Conservation (phyloP, 2,329 filamentous ascomycete genomes). For the Malbranchea cinnamomea region DNA sequence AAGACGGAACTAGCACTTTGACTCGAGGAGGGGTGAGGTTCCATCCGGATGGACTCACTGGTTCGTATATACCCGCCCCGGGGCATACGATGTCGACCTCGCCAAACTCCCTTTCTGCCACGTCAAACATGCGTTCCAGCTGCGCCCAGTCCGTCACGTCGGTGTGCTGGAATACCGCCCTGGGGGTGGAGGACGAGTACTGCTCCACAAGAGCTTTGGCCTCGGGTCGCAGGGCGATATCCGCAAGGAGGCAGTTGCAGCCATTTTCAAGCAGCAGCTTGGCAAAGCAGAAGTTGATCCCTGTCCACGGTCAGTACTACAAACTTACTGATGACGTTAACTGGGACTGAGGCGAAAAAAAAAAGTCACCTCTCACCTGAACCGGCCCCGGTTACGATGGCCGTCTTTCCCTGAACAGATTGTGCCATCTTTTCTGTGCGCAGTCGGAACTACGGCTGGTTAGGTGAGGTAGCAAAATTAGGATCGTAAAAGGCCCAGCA, state of each 20-base stretch:
- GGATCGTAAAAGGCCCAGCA: no score
- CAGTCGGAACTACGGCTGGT: no score
- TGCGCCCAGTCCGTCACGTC: conserved; percentile 36
- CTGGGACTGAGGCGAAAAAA: no score
- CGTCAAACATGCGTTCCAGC: conserved; percentile 34
- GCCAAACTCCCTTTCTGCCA: conserved; percentile 34
- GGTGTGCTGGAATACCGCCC: conserved; percentile 31
- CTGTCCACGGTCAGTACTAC: conserved; percentile 13
- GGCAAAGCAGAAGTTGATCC: conserved; percentile 33
- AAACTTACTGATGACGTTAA: neutral
- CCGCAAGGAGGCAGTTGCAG: conserved; percentile 33
- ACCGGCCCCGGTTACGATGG: conserved; percentile 40
- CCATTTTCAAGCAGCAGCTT: conserved; percentile 28
- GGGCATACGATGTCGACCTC: conserved; percentile 33
- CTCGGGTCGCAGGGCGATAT: conserved; percentile 30
- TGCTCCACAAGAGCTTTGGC: conserved; percentile 26
- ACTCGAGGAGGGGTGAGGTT: conserved; percentile 1
- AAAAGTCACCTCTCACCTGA: conserved; percentile 26
- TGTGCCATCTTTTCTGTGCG: conserved; percentile 23
- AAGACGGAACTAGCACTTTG: neutral
- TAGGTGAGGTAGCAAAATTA: no score
- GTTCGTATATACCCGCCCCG: conserved; percentile 32
- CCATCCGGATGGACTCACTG: no score
- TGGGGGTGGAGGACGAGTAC: conserved; percentile 18
- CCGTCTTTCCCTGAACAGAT: conserved; percentile 32